These are phyloP conservation scores for Metschnikowia baotianmanensis DNA, from an alignment of 805 yeast species.

Conservation along the genomic window DNA sequence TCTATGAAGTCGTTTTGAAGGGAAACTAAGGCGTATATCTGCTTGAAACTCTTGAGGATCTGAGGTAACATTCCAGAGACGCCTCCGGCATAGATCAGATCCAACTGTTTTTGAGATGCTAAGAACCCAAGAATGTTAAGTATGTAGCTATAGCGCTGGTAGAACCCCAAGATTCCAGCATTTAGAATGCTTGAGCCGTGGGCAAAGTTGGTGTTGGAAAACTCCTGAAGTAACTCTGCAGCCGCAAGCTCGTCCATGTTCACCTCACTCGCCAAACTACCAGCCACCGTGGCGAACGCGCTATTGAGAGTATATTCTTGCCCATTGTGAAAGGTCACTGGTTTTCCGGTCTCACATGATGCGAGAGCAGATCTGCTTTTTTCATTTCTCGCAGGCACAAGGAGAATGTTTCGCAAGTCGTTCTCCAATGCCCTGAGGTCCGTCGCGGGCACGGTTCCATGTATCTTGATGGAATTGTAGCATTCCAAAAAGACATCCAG, in stretches of 20 bases:
- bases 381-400: conserved; percentile 35
- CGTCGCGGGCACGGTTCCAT: conserved; percentile 6
- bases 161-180: conserved; percentile 66
- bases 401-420: conserved; percentile 33
- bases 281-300: conserved; percentile 59
- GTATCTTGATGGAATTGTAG: conserved; percentile 17
- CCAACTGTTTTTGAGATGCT: conserved; percentile 22
- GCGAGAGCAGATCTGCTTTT: conserved; percentile 15
- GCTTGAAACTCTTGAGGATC: conserved; percentile 53
- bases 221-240: conserved; percentile 62
- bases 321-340: conserved; percentile 51
- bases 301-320: conserved; percentile 61
- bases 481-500: conserved; percentile 14
- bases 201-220: conserved; percentile 37
- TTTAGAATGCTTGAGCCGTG: conserved; percentile 53
- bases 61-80: conserved; percentile 32
- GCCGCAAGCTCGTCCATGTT: conserved; percentile 69
- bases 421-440: conserved; percentile 17
- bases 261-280: conserved; percentile 51
- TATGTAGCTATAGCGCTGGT: conserved; percentile 68
- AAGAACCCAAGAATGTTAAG: conserved; percentile 54
- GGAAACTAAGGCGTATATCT: conserved; percentile 55
- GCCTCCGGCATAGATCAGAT: conserved; percentile 21
- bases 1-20: conserved; percentile 50
- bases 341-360: conserved; percentile 14